Evolutionary conservation across 1,284 basidiomycete species (phyloP).

Genomic region (Rhodotorula sp.): DNA sequence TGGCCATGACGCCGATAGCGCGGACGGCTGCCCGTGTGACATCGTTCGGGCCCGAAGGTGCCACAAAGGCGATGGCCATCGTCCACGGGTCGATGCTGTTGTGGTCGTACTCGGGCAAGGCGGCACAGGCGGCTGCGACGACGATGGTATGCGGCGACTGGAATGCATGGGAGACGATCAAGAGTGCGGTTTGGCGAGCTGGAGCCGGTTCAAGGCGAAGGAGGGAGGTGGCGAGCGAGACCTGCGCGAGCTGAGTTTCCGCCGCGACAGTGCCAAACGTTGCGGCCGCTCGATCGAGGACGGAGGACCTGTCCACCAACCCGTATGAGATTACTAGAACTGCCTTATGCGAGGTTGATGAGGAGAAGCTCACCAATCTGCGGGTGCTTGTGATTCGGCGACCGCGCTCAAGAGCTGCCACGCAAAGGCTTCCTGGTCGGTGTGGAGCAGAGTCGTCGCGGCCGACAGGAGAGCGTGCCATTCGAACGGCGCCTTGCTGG

Average conservation of each 20-base stretch:
- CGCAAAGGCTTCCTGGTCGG: neutral
- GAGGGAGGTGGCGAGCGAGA: constrained; percentile 14
- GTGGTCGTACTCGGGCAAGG: neutral
- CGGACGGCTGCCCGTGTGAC: constrained; percentile 1
- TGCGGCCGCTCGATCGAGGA: neutral
- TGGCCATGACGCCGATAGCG: constrained; percentile 13
- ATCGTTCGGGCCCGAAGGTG: neutral
- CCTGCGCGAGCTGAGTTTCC: constrained; percentile 2
- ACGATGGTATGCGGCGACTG: neutral
- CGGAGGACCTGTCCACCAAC: neutral
- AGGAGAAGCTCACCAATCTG: constrained; percentile 48
- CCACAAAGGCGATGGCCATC: neutral
- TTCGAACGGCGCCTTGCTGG: neutral
- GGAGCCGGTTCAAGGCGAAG: neutral
- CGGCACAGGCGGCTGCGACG: constrained; percentile 4
- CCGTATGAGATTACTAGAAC: constrained; percentile 35
- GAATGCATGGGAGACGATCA: neutral
- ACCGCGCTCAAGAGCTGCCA: constrained; percentile 5
- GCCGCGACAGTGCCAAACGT: neutral
- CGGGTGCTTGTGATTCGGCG: neutral
- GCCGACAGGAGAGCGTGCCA: neutral
- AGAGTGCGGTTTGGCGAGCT: neutral
- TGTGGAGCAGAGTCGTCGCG: neutral
- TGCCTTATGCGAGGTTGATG: constrained; percentile 45
- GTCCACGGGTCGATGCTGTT: neutral